These are phyloP conservation scores for Zea luxurians DNA, from an alignment of 176 grass and related monocot species.

Conservation along the genomic window DNA sequence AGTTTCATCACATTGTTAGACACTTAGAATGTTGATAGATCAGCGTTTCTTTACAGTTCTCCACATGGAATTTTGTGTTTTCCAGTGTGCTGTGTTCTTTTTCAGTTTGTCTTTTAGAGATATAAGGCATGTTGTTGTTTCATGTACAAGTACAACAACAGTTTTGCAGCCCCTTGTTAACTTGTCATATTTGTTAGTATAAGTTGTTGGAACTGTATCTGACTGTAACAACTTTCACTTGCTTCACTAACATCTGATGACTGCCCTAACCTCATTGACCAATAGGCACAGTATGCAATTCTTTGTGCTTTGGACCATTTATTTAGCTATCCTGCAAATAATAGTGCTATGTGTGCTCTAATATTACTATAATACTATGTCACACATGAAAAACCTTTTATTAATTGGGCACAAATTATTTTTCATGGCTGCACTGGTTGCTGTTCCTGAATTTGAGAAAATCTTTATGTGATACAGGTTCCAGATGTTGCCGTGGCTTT, in stretches of 20 bases:
- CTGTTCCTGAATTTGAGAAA: conserved; percentile 28
- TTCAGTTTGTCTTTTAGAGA: background rate
- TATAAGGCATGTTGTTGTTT: background rate
- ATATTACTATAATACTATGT: background rate
- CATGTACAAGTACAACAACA: background rate
- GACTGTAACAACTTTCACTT: background rate
- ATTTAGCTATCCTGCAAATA: background rate
- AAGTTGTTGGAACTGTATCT: conserved; percentile 13
- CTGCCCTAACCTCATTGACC: background rate
- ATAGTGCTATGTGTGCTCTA: conserved; percentile 9
- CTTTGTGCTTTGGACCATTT: background rate
- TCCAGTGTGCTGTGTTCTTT: background rate
- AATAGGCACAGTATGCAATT: background rate
- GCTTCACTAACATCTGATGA: conserved; percentile 24
- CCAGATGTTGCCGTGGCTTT: conserved; percentile 85
- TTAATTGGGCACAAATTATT: too few relatives aligned
- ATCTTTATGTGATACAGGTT: conserved; percentile 52
- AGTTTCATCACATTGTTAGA: background rate
- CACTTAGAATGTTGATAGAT: background rate
- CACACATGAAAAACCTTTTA: background rate
- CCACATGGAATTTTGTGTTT: background rate
- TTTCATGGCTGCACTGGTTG: background rate
- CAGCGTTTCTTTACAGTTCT: background rate
- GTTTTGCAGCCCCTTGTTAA: background rate
- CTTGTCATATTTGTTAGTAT: conserved; percentile 1